Percentiles rank a stretch among this genome's conserved stretches.
Conservation (phyloP, 2,329 filamentous ascomycete species). For the Phaeosphaeriaceae sp. region DNA sequence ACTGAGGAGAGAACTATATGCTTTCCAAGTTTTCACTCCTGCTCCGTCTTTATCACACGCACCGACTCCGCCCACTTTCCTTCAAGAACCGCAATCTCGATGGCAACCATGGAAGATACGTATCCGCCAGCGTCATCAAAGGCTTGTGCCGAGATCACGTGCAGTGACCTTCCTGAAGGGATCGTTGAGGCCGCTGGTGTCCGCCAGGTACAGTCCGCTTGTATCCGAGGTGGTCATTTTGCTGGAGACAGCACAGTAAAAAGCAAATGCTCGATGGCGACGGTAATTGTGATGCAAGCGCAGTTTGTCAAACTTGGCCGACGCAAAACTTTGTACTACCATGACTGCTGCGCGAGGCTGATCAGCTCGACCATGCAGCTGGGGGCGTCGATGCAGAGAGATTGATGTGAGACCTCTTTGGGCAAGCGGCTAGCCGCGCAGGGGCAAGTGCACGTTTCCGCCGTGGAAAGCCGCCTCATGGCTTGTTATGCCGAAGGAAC, state of each 20-base stretch:
- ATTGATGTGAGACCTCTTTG: conserved; percentile 1
- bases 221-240: conserved; percentile 20
- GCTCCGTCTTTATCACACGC: conserved; percentile 26
- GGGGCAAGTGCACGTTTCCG: conserved; percentile 9
- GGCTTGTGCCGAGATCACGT: conserved; percentile 39
- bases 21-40: background rate
- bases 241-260: background rate
- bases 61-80: conserved; percentile 19
- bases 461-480: conserved; percentile 18
- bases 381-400: conserved; percentile 2
- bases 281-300: background rate
- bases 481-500: conserved; percentile 24
- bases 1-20: background rate
- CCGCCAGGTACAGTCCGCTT: conserved; percentile 24
- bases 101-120: conserved; percentile 19
- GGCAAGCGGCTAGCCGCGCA: conserved; percentile 11
- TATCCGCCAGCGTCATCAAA: conserved; percentile 25
- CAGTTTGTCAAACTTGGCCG: background rate
- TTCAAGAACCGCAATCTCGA: conserved; percentile 29
- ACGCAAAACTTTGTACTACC: background rate
- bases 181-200: conserved; percentile 22
- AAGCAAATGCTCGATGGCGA: background rate
- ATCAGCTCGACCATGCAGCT: conserved; percentile 1
- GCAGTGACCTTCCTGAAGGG: conserved; percentile 23
- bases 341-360: background rate